These are phyloP conservation scores for Botrytis galanthina DNA, from an alignment of 2,329 filamentous ascomycete species.

Conservation along the genomic window DNA sequence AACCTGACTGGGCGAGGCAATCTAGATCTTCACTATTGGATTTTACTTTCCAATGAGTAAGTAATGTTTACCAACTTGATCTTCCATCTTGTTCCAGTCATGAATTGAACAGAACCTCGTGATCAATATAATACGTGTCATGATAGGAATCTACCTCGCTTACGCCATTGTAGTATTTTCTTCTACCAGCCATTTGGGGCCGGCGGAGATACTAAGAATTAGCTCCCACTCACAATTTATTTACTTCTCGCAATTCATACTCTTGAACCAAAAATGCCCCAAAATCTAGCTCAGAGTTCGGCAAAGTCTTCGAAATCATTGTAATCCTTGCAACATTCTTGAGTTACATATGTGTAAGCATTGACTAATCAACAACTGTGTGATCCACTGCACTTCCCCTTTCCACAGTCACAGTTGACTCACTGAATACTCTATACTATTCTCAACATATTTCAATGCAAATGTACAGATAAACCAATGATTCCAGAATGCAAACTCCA, in stretches of 20 bases:
- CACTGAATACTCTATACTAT: background rate
- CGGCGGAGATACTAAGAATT: background rate
- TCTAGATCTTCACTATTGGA: background rate
- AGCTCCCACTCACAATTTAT: background rate
- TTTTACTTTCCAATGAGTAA: background rate
- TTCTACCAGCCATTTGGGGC: background rate
- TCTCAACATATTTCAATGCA: background rate
- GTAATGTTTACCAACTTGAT: background rate
- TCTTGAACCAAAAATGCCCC: background rate
- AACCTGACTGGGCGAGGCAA: background rate
- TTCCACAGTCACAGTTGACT: background rate
- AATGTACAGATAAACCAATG: background rate
- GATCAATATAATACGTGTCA: background rate
- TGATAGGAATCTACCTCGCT: background rate
- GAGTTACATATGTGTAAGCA: background rate
- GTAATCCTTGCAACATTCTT: background rate
- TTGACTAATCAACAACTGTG: background rate
- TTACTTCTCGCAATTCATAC: background rate
- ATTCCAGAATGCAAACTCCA: background rate
- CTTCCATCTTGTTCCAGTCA: background rate
- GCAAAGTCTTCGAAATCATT: background rate
- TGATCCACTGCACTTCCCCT: background rate
- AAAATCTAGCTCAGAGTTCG: background rate
- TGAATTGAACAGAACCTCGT: background rate
- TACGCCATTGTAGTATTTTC: background rate